A percentile compares a stretch with the other conserved stretches of the same genome.
phyloP scores from a whole-genome alignment of 2,329 filamentous ascomycete species.

The Ilyonectria robusta region DNA sequence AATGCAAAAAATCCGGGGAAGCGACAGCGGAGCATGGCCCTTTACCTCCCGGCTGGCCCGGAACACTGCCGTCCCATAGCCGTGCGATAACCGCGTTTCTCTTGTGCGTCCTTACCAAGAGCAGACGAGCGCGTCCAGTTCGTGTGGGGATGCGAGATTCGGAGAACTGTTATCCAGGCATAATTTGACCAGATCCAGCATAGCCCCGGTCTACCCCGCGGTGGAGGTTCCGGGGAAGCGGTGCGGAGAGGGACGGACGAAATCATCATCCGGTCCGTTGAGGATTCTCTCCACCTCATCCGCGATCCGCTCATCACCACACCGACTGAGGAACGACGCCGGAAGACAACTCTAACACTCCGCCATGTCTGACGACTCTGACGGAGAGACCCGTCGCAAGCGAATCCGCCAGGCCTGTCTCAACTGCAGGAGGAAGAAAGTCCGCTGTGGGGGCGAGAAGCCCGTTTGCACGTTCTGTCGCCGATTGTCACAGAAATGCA shows the following conservation, averaged over 20 bases:
- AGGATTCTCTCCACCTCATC: too few species aligned
- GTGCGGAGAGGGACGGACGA: too few species aligned
- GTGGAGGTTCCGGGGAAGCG: too few species aligned
- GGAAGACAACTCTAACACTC: neutral
- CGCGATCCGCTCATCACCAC: too few species aligned
- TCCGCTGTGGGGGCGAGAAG: conserved; percentile 23
- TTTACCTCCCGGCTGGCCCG: neutral
- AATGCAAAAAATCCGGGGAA: neutral
- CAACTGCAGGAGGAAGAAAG: conserved; percentile 38
- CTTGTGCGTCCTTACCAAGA: neutral
- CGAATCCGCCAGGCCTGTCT: conserved; percentile 34
- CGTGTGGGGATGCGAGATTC: neutral
- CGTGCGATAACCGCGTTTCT: neutral
- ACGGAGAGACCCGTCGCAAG: neutral
- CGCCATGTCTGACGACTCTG: neutral
- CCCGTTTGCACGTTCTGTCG: conserved; percentile 8
- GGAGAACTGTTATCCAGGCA: neutral
- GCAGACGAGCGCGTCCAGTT: neutral
- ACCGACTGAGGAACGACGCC: too few species aligned
- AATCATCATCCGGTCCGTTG: too few species aligned
- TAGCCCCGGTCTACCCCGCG: too few species aligned
- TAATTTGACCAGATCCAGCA: too few species aligned
- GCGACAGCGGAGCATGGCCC: too few species aligned
- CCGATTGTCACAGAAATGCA: neutral
- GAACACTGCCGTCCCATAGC: neutral